phyloP scores from a whole-genome alignment of 495 filamentous ascomycete genomes.

The Astrothelium macrocarpum region DNA sequence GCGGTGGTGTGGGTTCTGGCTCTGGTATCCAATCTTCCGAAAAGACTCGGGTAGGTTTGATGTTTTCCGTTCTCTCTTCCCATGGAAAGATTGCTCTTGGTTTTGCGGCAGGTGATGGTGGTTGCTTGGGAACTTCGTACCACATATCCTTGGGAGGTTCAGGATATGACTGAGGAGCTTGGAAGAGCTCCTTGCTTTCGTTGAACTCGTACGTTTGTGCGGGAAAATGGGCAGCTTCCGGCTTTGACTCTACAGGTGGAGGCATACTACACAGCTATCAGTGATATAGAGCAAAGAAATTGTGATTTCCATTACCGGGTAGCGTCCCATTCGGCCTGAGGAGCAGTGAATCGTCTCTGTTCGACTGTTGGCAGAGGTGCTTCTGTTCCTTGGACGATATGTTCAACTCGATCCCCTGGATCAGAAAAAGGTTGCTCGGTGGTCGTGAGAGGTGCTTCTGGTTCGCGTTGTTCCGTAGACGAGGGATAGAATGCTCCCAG shows the following conservation, averaged over 20 bases:
- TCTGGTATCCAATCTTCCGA: conserved; percentile 38
- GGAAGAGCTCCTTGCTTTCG: conserved; percentile 56
- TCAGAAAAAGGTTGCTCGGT: conserved; percentile 33
- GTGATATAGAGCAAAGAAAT: too few species aligned
- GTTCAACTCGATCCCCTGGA: conserved; percentile 28
- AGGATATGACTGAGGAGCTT: conserved; percentile 63
- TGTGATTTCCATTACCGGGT: too few species aligned
- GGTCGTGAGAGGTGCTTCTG: conserved; percentile 18
- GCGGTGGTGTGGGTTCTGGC: conserved; percentile 17
- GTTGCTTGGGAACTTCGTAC: conserved; percentile 61
- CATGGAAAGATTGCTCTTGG: conserved; percentile 63
- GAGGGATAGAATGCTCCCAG: conserved; percentile 11
- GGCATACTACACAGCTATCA: conserved; percentile 45
- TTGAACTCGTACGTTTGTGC: conserved; percentile 68
- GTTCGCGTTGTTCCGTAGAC: conserved; percentile 9
- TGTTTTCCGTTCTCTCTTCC: conserved; percentile 49
- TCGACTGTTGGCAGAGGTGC: conserved; percentile 35
- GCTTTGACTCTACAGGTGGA: conserved; percentile 61
- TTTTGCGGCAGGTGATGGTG: conserved; percentile 26
- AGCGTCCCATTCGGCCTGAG: conserved; percentile 58
- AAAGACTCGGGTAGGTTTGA: conserved; percentile 66
- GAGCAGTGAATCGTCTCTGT: conserved; percentile 40
- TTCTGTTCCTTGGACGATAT: conserved; percentile 32
- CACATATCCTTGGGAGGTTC: conserved; percentile 78
- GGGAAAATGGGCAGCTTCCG: conserved; percentile 71